These are phyloP conservation scores for Aspergillus melleus DNA, from an alignment of 2,329 filamentous ascomycete species.

Conservation along the genomic window DNA sequence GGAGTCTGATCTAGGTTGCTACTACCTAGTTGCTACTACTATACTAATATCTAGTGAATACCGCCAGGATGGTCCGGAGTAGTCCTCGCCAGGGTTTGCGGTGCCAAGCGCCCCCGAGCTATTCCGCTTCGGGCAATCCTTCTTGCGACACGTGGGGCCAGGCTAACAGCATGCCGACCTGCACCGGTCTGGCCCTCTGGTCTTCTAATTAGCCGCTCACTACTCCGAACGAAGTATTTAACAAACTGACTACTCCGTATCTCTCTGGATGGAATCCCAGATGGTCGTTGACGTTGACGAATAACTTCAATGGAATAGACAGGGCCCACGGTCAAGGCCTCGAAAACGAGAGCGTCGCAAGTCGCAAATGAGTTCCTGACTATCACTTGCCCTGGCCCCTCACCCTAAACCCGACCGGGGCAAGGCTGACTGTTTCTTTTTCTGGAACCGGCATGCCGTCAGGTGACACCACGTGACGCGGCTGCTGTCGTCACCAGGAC, in stretches of 20 bases:
- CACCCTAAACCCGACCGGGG: background rate
- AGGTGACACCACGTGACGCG: slow-evolving; percentile 10
- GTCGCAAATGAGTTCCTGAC: background rate
- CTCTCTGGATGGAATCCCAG: no score
- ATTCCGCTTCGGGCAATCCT: background rate
- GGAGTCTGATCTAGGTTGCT: no score
- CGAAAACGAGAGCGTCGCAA: no score
- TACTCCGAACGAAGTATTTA: no score
- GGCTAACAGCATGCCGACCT: background rate
- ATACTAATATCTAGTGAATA: no score
- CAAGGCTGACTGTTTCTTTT: slow-evolving; percentile 6
- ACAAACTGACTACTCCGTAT: no score
- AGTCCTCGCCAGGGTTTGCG: no score
- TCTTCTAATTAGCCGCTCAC: no score
- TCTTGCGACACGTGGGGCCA: background rate
- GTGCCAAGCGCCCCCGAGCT: background rate
- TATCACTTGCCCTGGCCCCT: background rate
- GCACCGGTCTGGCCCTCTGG: background rate
- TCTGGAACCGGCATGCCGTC: background rate
- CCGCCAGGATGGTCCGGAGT: background rate
- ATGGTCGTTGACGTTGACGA: no score
- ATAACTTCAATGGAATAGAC: background rate
- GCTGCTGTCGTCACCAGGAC: slow-evolving; percentile 15
- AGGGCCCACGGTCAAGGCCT: no score
- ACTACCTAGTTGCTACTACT: no score